Conservation (phyloP, 352 stramenopile species). For the Aphanomyces euteiches region DNA sequence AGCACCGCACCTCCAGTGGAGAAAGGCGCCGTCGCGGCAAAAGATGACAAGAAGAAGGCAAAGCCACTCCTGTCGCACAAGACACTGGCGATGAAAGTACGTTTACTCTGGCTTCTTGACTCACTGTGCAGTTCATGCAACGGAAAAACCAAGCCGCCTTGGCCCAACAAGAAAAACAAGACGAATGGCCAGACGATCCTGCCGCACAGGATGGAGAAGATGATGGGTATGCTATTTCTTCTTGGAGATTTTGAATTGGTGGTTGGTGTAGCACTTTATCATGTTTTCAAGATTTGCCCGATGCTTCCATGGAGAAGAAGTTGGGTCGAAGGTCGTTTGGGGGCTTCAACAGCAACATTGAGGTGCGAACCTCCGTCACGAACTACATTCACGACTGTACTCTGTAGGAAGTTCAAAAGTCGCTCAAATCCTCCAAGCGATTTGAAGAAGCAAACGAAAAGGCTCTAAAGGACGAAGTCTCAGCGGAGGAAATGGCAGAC, state of each 20-base stretch:
- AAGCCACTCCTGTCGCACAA: conserved; percentile 65
- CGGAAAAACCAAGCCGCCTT: conserved; percentile 66
- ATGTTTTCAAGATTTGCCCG: conserved; percentile 47
- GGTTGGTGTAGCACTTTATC: conserved; percentile 42
- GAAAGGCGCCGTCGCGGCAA: not conserved
- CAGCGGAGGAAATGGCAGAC: conserved; percentile 72
- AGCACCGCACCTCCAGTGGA: not conserved
- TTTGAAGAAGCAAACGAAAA: conserved; percentile 64
- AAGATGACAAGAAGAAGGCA: not conserved
- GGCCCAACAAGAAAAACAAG: conserved; percentile 47
- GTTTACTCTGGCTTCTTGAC: not conserved
- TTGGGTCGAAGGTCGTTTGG: conserved; percentile 75
- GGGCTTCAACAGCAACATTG: conserved; percentile 75
- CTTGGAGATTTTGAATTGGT: not conserved
- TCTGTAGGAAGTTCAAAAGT: conserved; percentile 65
- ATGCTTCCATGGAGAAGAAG: conserved; percentile 69
- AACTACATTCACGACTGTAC: not conserved
- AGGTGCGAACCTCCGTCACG: conserved; percentile 33
- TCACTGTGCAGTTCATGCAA: conserved; percentile 69
- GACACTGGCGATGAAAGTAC: conserved; percentile 83
- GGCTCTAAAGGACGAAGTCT: conserved; percentile 73
- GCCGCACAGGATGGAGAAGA: conserved; percentile 48
- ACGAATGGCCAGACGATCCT: conserved; percentile 50
- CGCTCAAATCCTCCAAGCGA: conserved; percentile 50
- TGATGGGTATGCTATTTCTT: conserved; percentile 35